A percentile compares a stretch with the other conserved stretches of the same genome.
Evolutionary conservation across 2,329 filamentous ascomycete species (phyloP).

Genomic region (Fusarium sp.): DNA sequence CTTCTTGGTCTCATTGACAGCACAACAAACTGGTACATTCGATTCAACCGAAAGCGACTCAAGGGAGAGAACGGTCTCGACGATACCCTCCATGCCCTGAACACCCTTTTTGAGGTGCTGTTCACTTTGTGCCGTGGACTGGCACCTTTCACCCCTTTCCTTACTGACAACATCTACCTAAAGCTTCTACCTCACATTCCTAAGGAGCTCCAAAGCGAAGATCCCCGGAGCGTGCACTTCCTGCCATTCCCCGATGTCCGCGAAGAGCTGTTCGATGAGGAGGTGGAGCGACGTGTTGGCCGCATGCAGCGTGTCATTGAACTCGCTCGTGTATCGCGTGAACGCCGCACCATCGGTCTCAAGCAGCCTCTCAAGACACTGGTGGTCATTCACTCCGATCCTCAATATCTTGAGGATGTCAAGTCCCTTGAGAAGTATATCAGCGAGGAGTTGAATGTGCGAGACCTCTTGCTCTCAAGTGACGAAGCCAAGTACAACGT

Average conservation of each 20-base stretch:
- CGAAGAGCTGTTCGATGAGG: slow-evolving; percentile 85
- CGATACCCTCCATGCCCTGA: slow-evolving; percentile 89
- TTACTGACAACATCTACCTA: slow-evolving; percentile 93
- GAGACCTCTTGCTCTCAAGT: slow-evolving; percentile 82
- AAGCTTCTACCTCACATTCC: slow-evolving; percentile 85
- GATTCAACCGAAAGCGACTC: slow-evolving; percentile 89
- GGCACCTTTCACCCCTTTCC: slow-evolving; percentile 94
- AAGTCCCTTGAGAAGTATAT: slow-evolving; percentile 89
- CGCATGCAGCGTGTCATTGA: slow-evolving; percentile 98
- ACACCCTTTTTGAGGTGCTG: slow-evolving; percentile 92
- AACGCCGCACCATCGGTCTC: slow-evolving; percentile 82
- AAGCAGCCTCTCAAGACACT: slow-evolving; percentile 93
- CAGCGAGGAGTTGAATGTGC: slow-evolving; percentile 89
- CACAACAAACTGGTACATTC: slow-evolving; percentile 98
- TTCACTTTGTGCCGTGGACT: slow-evolving; percentile 88
- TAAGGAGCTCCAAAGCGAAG: slow-evolving; percentile 71
- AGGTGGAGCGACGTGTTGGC: slow-evolving; percentile 84
- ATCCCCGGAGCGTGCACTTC: slow-evolving; percentile 91
- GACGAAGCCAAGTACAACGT: slow-evolving; percentile 94
- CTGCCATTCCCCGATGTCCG: slow-evolving; percentile 88
- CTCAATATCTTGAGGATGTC: slow-evolving; percentile 86
- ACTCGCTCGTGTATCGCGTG: slow-evolving; percentile 84
- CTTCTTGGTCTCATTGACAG: slow-evolving; percentile 88
- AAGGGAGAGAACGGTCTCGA: slow-evolving; percentile 89
- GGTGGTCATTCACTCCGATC: slow-evolving; percentile 85